A percentile compares a stretch with the other conserved stretches of the same genome.
These are phyloP conservation scores for Pichia heedii DNA, from an alignment of 805 yeast species.

Conservation along the genomic window DNA sequence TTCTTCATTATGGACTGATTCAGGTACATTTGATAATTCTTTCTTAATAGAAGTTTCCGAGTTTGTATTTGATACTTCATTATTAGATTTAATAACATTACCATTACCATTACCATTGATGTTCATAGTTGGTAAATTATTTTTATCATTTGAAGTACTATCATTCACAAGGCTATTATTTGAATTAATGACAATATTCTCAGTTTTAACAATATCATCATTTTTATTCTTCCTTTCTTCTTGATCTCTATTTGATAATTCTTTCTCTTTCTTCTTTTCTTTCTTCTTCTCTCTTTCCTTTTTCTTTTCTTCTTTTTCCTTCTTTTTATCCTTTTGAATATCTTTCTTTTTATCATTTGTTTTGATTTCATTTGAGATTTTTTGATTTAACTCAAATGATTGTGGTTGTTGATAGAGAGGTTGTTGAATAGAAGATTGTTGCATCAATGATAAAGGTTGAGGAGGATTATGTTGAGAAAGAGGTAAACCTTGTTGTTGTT, in stretches of 20 bases:
- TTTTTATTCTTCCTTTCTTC: too few species aligned
- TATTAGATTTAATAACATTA: too few species aligned
- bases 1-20: too few species aligned
- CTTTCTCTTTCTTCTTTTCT: slow-evolving; percentile 1
- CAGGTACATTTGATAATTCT: too few species aligned
- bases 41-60: too few species aligned
- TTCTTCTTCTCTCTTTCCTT: neutral
- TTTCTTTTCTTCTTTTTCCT: neutral
- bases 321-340: neutral
- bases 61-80: too few species aligned
- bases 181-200: neutral
- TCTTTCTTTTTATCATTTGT: neutral
- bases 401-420: neutral
- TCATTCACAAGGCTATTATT: too few species aligned
- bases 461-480: slow-evolving; percentile 21
- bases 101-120: too few species aligned
- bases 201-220: neutral
- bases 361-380: neutral
- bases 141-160: too few species aligned
- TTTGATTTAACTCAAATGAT: neutral
- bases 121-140: too few species aligned
- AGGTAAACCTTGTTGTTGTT: neutral
- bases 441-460: slow-evolving; percentile 15
- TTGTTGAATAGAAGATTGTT: slow-evolving; percentile 11
- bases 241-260: neutral